Evolutionary conservation across 148 eudicot genomes (phyloP), one percentile per base, ranked within the genome.

Genomic region (Silene uniflora): DNA sequence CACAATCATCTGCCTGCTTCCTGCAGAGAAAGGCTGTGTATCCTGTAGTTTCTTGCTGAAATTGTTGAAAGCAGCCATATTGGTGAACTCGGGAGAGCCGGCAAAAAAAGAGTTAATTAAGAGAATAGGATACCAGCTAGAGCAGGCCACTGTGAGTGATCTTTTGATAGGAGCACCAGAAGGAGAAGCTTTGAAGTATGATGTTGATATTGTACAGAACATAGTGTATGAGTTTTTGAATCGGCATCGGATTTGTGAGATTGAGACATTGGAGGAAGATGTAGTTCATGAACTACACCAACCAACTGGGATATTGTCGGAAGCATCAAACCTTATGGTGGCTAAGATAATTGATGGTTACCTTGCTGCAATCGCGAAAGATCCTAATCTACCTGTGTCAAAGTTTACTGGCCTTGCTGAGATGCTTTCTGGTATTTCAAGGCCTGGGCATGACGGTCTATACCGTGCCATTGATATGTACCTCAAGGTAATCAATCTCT

Each of bases 251-350:
- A 82, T 76, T 66, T 83, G 76, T 70, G 88, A 82, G 59, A 82
- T 73, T 68, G 82, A 77, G 67, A 47, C 79, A 14, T 77, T 74
- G 66, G 87, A 81, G 65, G 83, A 23, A 14, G 77, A 83, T 25
- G 89, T 86, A 74, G 84, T 73, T 80, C 83, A 61, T 59, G 85
- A 81, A 65, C 70, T 77, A 3, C 67, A 78, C 10, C 81, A 77
- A 65, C 81, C 83, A 1, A 89, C 93, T 2, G 89, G 97, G 61
- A 90, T 95, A 69, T 81, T 91, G 72, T 88, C 99, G 0, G 97
- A 92, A 82, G 99, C 96, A 64, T 92, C 99, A 1, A 92, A 89
- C 85, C 87, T 92, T 46, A 92, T 95, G 91, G 99, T 92, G 81
- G 99, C 87, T 24, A 95, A 92, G 85, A 83, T 91, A 67, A 85